Evolutionary conservation across 2,329 filamentous ascomycete genomes (phyloP).

Genomic region (Phialophora expanda): DNA sequence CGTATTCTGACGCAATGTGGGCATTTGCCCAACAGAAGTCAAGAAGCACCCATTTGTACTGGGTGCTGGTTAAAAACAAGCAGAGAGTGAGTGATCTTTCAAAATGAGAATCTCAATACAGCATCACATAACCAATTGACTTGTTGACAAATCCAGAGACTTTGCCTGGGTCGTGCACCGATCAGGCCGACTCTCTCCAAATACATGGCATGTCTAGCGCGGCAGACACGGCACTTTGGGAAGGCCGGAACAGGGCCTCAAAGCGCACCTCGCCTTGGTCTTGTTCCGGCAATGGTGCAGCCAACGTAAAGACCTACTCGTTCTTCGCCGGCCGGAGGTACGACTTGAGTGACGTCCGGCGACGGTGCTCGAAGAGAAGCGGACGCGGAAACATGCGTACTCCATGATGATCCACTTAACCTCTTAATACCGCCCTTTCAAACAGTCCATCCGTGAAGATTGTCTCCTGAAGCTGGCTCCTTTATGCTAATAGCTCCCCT

Average conservation of each 20-base stretch:
- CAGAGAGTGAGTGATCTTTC: background rate
- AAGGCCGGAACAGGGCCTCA: background rate
- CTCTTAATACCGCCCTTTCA: background rate
- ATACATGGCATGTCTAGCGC: background rate
- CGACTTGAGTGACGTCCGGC: background rate
- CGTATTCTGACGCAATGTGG: background rate
- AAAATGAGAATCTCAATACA: background rate
- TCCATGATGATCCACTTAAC: background rate
- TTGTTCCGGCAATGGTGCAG: background rate
- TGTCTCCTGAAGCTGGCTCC: background rate
- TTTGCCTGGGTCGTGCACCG: background rate
- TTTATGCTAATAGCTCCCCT: too few species aligned
- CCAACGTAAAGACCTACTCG: background rate
- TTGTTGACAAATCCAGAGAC: background rate
- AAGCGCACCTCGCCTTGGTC: background rate
- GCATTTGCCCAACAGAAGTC: background rate
- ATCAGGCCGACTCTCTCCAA: background rate
- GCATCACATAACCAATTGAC: background rate
- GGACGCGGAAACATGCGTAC: background rate
- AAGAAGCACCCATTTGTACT: too few species aligned
- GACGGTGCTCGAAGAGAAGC: background rate
- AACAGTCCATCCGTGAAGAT: background rate
- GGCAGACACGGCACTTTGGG: background rate
- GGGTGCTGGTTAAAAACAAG: background rate
- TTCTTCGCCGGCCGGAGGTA: background rate